Percentiles rank a stretch among this genome's conserved stretches.
Evolutionary conservation across 2,329 filamentous ascomycete species (phyloP).

Genomic region (Xylaria multiplex): DNA sequence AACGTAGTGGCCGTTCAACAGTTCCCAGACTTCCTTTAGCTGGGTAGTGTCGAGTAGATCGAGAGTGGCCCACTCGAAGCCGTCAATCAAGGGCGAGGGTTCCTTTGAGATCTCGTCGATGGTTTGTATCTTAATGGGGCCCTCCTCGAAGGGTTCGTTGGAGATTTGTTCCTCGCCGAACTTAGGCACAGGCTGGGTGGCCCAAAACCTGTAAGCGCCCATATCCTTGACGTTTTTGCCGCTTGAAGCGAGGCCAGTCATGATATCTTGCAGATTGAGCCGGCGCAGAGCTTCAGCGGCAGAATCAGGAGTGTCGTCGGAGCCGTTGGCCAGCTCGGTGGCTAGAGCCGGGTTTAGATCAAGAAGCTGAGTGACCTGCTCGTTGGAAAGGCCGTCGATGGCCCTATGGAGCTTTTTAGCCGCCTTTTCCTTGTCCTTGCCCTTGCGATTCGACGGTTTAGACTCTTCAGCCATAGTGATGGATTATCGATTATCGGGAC

Average conservation of each 20-base stretch:
- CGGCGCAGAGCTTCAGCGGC: constrained; percentile 67
- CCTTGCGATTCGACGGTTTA: constrained; percentile 65
- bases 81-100: constrained; percentile 77
- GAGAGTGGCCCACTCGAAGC: constrained; percentile 94
- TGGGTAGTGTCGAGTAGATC: constrained; percentile 81
- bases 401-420: constrained; percentile 66
- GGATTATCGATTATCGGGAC: not conserved
- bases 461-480: constrained; percentile 64
- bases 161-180: constrained; percentile 71
- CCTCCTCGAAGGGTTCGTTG: constrained; percentile 71
- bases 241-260: constrained; percentile 78
- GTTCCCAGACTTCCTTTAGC: constrained; percentile 89
- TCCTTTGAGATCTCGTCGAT: constrained; percentile 82
- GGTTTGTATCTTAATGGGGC: constrained; percentile 83
- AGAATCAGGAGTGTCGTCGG: constrained; percentile 46
- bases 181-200: constrained; percentile 91
- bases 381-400: constrained; percentile 62
- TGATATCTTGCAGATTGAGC: constrained; percentile 74
- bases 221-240: constrained; percentile 96
- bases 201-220: constrained; percentile 98
- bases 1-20: constrained; percentile 94
- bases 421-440: constrained; percentile 58
- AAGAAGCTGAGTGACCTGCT: constrained; percentile 73
- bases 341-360: constrained; percentile 78
- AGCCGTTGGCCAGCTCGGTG: constrained; percentile 61